These are phyloP conservation scores for Ascomycota sp. DNA, from an alignment of 2,329 filamentous ascomycete genomes.

Conservation along the genomic window DNA sequence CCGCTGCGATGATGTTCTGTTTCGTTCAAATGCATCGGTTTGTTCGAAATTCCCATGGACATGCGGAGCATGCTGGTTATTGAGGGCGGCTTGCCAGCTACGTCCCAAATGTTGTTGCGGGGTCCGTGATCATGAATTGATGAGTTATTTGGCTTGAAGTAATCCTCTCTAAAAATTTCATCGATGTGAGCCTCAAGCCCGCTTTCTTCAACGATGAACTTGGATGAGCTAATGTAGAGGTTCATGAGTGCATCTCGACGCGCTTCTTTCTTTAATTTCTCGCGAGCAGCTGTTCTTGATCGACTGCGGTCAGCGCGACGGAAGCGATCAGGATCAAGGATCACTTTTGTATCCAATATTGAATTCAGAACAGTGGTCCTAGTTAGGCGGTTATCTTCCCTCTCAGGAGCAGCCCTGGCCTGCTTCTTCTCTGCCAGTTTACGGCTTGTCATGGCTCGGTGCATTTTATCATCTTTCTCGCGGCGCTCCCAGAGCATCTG, in stretches of 20 bases:
- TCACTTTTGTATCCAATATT: conserved; percentile 24
- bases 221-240: conserved; percentile 71
- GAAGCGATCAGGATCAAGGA: conserved; percentile 43
- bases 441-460: conserved; percentile 17
- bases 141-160: conserved; percentile 21
- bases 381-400: conserved; percentile 59
- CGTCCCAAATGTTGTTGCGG: conserved; percentile 32
- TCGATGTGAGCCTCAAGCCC: conserved; percentile 60
- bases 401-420: conserved; percentile 41
- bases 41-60: conserved; percentile 13
- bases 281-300: conserved; percentile 21
- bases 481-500: conserved; percentile 49
- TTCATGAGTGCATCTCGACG: conserved; percentile 58
- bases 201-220: conserved; percentile 68
- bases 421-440: conserved; percentile 26
- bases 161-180: conserved; percentile 48
- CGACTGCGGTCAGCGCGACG: conserved; percentile 26
- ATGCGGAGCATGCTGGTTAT: conserved; percentile 23
- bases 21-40: conserved; percentile 15
- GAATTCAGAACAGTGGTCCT: conserved; percentile 40
- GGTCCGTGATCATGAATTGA: conserved; percentile 11
- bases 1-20: conserved; percentile 23
- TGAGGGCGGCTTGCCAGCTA: conserved; percentile 22
- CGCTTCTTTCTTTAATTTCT: conserved; percentile 28
- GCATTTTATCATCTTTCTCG: conserved; percentile 16